These are phyloP conservation scores for Phytophthora pseudosyringae DNA, from an alignment of 352 stramenopile genomes.

Conservation along the genomic window DNA sequence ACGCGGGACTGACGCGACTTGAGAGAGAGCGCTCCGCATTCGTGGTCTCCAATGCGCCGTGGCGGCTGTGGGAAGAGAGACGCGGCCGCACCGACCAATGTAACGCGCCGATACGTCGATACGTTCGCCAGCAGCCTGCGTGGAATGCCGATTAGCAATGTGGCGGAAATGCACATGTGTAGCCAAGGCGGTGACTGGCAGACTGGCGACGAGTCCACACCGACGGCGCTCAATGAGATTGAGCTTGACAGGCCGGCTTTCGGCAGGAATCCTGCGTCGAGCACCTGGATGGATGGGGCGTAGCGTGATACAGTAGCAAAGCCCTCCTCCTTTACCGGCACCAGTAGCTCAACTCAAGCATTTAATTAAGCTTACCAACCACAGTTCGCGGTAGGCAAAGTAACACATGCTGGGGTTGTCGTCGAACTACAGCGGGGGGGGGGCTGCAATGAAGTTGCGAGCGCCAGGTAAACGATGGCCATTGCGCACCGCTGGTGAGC, in stretches of 20 bases:
- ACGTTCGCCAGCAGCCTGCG: background rate
- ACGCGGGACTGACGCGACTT: slow-evolving; percentile 4
- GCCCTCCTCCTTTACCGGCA: too few species aligned
- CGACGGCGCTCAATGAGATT: slow-evolving; percentile 7
- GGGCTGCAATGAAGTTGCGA: too few species aligned
- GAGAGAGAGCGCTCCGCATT: slow-evolving; percentile 8
- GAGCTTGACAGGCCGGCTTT: slow-evolving; percentile 21
- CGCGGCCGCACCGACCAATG: background rate
- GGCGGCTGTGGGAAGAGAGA: background rate
- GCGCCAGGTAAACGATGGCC: too few species aligned
- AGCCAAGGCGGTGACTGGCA: slow-evolving; percentile 17
- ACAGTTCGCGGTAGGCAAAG: too few species aligned
- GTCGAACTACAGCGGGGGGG: too few species aligned
- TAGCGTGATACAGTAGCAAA: background rate
- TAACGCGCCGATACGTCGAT: background rate
- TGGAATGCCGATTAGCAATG: slow-evolving; percentile 22
- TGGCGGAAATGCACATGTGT: slow-evolving; percentile 22
- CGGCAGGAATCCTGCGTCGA: slow-evolving; percentile 13
- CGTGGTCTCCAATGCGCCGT: slow-evolving; percentile 2
- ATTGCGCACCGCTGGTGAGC: too few species aligned
- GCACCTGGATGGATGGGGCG: slow-evolving; percentile 1
- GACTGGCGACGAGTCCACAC: slow-evolving; percentile 8
- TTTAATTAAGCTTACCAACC: too few species aligned
- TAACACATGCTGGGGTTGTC: too few species aligned
- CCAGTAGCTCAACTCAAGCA: too few species aligned